phyloP scores from a whole-genome alignment of 2,329 filamentous ascomycete genomes.

The Passalora sequoiae region DNA sequence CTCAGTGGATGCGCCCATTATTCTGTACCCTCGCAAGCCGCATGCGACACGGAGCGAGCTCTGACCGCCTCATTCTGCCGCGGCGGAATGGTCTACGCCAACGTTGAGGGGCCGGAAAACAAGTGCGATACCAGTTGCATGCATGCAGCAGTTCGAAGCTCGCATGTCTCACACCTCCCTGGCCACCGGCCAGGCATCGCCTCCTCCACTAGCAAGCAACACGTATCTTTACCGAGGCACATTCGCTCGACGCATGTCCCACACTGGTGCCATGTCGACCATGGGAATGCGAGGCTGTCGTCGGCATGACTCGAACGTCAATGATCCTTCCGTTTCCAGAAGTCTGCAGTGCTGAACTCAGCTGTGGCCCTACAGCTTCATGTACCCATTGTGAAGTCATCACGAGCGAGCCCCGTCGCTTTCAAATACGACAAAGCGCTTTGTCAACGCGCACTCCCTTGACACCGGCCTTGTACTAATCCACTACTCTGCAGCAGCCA shows the following conservation, averaged over 20 bases:
- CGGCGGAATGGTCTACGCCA: neutral
- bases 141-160: conserved; percentile 4
- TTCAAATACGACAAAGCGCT: neutral
- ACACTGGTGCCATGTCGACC: neutral
- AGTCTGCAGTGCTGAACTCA: conserved; percentile 6
- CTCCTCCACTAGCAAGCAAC: neutral
- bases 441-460: neutral
- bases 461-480: conserved; percentile 2
- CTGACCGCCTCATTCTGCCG: conserved; percentile 5
- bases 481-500: conserved; percentile 2
- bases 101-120: neutral
- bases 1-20: too few relatives aligned
- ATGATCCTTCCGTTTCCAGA: conserved; percentile 2
- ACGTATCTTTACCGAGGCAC: neutral
- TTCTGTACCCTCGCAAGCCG: conserved; percentile 1
- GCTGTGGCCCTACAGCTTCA: neutral
- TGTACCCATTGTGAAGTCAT: too few relatives aligned
- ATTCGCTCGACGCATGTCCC: neutral
- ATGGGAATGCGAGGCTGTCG: neutral
- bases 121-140: neutral
- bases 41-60: neutral
- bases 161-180: neutral
- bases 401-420: neutral
- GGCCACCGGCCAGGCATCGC: neutral
- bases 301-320: neutral